Evolutionary conservation across 176 grass and related monocot genomes (phyloP), one percentile per base, ranked within the genome.

Genomic region (Cymbopogon citratus): DNA sequence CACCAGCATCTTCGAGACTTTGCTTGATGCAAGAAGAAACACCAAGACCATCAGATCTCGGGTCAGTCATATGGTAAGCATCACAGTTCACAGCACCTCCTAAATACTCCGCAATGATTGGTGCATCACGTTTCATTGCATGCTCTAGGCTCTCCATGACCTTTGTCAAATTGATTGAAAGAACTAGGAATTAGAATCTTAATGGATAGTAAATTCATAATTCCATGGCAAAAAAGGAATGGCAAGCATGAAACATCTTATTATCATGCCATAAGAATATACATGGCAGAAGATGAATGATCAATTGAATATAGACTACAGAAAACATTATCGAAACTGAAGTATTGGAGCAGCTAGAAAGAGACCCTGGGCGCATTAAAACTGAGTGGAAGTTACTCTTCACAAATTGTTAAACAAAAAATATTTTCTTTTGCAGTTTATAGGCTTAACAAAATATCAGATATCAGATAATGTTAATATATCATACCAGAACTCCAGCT

Each of bases 1-100:
- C 89, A 11, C 96, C 92, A 83, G 96, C 89, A 87, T 95, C 93
- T 88, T 85, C 83, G 36, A 99, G 90, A 85, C 96, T 95, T 86
- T 88, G 88, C 69, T 75, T 80, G 40, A 99, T 95, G 77, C 96
- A 99, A 46, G 92, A 95, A 41, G 96, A 99, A 74, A 99, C 96
- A 76, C 96, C 96, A 85, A 99, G 91, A 54, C 96, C 96, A 77
- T 99, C 96, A 2, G 96, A 78, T 81, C 96, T 93, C 9, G 96
- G 96, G 70, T 99, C 96, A 61, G 96, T 99, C 93, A 99, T 99
- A 86, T 99, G 96, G 81, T 99, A 93, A 73, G 96, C 96, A 85
- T 99, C 96, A 84, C 96, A 99, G 82, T 95, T 99, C 71, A 99
- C 96, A 54, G 96, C 96, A 83, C 96, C 96, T 59, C 96, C 96